A percentile compares a stretch with the other conserved stretches of the same genome.
Conservation (phyloP, 352 stramenopile genomes). For the Phytophthora colocasiae region DNA sequence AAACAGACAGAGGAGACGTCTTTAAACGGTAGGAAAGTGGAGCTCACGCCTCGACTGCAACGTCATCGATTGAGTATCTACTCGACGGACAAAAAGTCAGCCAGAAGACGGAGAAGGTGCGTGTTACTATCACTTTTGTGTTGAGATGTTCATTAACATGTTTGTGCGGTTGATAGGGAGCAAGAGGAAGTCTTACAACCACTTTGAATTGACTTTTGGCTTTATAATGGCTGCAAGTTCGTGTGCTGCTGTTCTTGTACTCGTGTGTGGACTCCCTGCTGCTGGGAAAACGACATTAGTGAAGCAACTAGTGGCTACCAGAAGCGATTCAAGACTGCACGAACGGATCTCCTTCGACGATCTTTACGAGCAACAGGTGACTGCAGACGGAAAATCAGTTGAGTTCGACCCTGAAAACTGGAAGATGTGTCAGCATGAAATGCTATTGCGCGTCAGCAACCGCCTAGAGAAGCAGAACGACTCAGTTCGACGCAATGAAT, state of each 20-base stretch:
- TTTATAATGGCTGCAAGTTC: conserved; percentile 28
- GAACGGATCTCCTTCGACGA: conserved; percentile 71
- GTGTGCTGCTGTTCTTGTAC: conserved; percentile 42
- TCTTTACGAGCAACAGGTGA: conserved; percentile 40
- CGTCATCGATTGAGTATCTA: conserved; percentile 49
- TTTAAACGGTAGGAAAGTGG: neutral
- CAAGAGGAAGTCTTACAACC: conserved; percentile 7
- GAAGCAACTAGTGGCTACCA: conserved; percentile 29
- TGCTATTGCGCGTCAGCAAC: conserved; percentile 40
- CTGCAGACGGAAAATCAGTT: neutral
- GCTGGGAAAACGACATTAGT: conserved; percentile 75
- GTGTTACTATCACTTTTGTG: conserved; percentile 5
- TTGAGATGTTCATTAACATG: neutral
- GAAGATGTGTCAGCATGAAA: conserved; percentile 61
- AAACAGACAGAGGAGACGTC: conserved; percentile 9
- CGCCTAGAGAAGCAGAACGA: conserved; percentile 16
- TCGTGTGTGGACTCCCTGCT: conserved; percentile 71
- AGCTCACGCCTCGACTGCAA: conserved; percentile 6
- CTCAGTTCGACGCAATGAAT: neutral
- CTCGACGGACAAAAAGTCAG: conserved; percentile 44
- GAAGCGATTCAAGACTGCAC: conserved; percentile 12
- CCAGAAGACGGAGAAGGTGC: conserved; percentile 20
- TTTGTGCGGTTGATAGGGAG: conserved; percentile 5
- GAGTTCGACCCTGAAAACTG: conserved; percentile 60
- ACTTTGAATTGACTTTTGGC: conserved; percentile 6